Evolutionary conservation across 163 green algal species (phyloP).

Genomic region (Chlorella variabilis): DNA sequence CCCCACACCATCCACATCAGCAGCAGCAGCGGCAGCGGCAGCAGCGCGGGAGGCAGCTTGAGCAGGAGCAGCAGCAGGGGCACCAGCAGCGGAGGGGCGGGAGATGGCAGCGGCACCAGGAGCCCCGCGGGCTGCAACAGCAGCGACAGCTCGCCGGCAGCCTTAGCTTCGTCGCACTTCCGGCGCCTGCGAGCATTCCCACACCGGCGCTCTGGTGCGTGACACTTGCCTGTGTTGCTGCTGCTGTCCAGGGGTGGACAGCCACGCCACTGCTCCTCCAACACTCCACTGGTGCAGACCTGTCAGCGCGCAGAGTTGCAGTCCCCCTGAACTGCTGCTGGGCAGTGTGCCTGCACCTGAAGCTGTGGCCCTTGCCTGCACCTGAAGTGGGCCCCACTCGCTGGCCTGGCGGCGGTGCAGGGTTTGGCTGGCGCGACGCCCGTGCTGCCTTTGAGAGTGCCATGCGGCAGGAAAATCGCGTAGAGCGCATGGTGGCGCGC

Average conservation of each 20-base stretch:
- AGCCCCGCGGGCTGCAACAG: too few relatives aligned
- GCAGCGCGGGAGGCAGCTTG: too few relatives aligned
- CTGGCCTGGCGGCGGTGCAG: constrained; percentile 2
- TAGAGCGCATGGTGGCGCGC: constrained; percentile 31
- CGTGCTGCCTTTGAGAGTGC: constrained; percentile 16
- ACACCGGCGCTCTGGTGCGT: neutral
- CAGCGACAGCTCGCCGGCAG: neutral
- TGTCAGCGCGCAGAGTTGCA: too few relatives aligned
- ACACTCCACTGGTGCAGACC: too few relatives aligned
- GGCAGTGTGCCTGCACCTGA: too few relatives aligned
- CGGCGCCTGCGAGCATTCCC: neutral
- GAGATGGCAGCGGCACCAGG: neutral
- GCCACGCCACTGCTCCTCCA: too few relatives aligned
- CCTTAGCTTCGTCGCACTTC: neutral
- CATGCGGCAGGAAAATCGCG: constrained; percentile 13
- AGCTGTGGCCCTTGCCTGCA: too few relatives aligned
- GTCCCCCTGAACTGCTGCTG: too few relatives aligned
- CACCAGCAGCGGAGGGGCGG: neutral
- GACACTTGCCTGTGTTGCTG: neutral
- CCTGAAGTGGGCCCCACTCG: too few relatives aligned
- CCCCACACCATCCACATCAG: constrained; percentile 1
- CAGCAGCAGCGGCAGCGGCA: neutral
- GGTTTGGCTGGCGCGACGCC: constrained; percentile 36
- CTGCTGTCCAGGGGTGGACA: too few relatives aligned
- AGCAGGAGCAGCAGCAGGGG: neutral